A percentile compares a stretch with the other conserved stretches of the same genome.
Conservation (phyloP, 148 eudicot genomes). For the Rhododendron mucronatum region DNA sequence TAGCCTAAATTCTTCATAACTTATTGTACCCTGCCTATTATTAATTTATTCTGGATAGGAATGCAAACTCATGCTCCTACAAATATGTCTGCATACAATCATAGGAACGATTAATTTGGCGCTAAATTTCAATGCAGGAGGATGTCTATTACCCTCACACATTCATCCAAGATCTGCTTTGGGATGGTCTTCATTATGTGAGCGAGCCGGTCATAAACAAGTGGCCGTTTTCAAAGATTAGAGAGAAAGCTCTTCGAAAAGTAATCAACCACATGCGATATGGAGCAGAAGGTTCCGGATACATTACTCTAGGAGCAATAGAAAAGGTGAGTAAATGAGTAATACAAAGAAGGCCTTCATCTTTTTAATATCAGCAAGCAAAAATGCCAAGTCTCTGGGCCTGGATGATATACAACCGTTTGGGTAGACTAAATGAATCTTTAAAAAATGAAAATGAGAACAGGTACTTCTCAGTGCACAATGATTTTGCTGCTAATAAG, state of each 20-base stretch:
- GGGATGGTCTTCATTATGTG: conserved; percentile 31
- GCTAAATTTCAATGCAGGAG: neutral
- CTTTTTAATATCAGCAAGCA: neutral
- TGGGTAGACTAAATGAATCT: neutral
- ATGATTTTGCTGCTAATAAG: neutral
- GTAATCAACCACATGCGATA: conserved; percentile 29
- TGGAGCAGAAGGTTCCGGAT: conserved; percentile 25
- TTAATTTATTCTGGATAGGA: too few relatives aligned
- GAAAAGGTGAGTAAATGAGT: conserved; percentile 21
- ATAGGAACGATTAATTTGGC: neutral
- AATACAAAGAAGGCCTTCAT: neutral
- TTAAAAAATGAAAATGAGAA: too few relatives aligned
- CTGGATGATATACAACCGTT: neutral
- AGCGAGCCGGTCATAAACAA: conserved; percentile 25
- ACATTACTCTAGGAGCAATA: conserved; percentile 34
- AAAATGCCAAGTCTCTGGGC: neutral
- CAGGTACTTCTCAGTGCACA: neutral
- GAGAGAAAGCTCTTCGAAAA: conserved; percentile 26
- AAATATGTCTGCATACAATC: too few relatives aligned
- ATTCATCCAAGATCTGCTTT: conserved; percentile 30
- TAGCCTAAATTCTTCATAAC: too few relatives aligned
- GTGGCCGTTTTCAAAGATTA: conserved; percentile 30
- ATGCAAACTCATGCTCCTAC: too few relatives aligned
- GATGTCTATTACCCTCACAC: conserved; percentile 33
- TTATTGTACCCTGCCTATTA: too few relatives aligned